phyloP scores from a whole-genome alignment of 179 eudicot species.

The Pouteria campechiana region DNA sequence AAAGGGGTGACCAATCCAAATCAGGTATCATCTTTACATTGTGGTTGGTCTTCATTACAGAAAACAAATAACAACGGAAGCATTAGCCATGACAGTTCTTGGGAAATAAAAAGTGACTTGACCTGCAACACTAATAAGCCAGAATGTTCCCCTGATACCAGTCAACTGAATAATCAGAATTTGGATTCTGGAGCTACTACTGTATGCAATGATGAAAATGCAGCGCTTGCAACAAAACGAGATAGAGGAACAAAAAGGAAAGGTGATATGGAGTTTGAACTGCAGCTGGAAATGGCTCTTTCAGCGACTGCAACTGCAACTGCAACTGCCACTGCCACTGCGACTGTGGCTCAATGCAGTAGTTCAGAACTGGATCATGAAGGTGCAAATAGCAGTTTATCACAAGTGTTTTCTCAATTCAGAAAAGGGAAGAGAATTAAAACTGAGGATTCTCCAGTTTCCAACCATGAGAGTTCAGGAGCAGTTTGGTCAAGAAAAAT shows the following conservation, averaged over 20 bases:
- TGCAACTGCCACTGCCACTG: constrained; percentile 42
- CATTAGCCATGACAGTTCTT: constrained; percentile 10
- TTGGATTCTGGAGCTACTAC: constrained; percentile 18
- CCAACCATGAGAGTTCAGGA: constrained; percentile 54
- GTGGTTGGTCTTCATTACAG: too few relatives aligned
- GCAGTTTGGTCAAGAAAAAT: constrained; percentile 78
- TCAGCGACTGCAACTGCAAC: constrained; percentile 47
- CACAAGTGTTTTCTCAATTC: constrained; percentile 18
- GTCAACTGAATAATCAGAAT: constrained; percentile 9
- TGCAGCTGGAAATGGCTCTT: constrained; percentile 93
- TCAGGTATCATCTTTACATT: constrained; percentile 13
- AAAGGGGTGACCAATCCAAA: constrained; percentile 60
- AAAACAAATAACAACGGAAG: constrained; percentile 11
- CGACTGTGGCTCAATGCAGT: constrained; percentile 17
- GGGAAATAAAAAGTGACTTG: constrained; percentile 12
- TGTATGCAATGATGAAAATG: constrained; percentile 7
- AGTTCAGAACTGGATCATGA: constrained; percentile 10
- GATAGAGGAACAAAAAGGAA: constrained; percentile 43
- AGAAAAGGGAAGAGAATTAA: constrained; percentile 38
- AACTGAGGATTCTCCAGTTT: constrained; percentile 32
- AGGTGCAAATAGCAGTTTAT: constrained; percentile 14
- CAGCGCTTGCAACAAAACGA: constrained; percentile 8
- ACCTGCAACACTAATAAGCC: constrained; percentile 5
- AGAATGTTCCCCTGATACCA: constrained; percentile 9
- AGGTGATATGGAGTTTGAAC: constrained; percentile 84